Evolutionary conservation across 2,329 filamentous ascomycete species (phyloP).

Genomic region (Sporothrix brasiliensis): DNA sequence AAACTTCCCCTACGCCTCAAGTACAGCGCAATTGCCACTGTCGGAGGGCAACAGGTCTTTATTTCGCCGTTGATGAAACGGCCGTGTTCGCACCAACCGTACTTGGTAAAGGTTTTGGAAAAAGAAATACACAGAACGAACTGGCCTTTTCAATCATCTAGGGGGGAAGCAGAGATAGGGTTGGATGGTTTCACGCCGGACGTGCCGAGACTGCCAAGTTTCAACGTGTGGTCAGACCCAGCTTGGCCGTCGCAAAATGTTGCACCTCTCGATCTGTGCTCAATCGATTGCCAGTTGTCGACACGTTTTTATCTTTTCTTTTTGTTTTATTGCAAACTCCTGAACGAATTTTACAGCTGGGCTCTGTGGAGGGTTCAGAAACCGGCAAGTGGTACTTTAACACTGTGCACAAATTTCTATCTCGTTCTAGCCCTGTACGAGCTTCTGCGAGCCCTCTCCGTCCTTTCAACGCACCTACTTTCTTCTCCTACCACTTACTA

Average conservation of each 20-base stretch:
- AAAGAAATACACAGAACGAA: neutral
- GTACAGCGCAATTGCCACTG: neutral
- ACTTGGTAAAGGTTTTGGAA: neutral
- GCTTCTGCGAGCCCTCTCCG: neutral
- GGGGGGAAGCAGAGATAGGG: neutral
- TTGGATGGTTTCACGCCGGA: neutral
- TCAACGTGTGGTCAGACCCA: conserved; percentile 15
- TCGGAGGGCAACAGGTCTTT: neutral
- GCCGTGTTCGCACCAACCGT: neutral
- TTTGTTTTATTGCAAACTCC: neutral
- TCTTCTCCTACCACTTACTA: neutral
- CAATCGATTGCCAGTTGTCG: neutral
- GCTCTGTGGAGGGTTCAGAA: neutral
- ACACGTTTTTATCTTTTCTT: neutral
- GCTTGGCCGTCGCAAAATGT: conserved; percentile 3
- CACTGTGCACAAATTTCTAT: no score
- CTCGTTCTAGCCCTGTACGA: no score
- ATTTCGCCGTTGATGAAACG: neutral
- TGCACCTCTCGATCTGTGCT: neutral
- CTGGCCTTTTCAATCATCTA: neutral
- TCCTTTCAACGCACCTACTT: no score
- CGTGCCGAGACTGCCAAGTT: conserved; percentile 21
- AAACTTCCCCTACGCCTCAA: neutral
- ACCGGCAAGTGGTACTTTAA: neutral
- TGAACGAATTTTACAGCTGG: no score